Evolutionary conservation across 257 asterid genomes (phyloP), one percentile per base, ranked within the genome.

Genomic region (Apocynum venetum): DNA sequence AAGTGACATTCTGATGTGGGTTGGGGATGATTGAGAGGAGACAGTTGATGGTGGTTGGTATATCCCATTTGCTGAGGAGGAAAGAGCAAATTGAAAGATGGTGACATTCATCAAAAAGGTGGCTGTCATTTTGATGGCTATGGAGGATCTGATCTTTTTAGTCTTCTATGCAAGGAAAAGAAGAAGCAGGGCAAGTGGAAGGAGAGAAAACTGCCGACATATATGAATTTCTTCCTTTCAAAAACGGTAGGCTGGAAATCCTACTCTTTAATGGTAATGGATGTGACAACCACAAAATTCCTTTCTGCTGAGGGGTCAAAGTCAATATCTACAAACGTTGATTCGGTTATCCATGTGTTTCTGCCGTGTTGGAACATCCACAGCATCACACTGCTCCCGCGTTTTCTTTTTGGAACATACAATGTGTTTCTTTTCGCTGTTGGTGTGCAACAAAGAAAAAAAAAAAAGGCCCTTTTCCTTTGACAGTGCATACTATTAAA

Each of bases 201-300:
- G 55, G 55, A 51, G 55, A 53, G 59, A 15, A 53, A 53, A 14
- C 59, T 14, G 14, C 59, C 59, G 59, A 53, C 59, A 53, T 15
- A 13, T 10, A 57, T 19, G 20, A 7, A 53, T 17, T 38, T 14
- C 47, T 0, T 36, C 38, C 14, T 59, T 79, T 79, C 78, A 73
- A 73, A 43, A 59, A 64, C 43, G 78, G 82, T 73, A 65, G 78
- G 78, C 78, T 41, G 57, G 64, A 72, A 48, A 10, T 6, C 0
- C 35, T 19, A 25, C 36, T 20, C 6, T 2, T 10, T 57, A 19
- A 20, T 57, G 36, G 35, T 46, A 25, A 57, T 20, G 64, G 64
- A 57, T 57, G 64, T 57, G 64, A 57, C 64, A 57, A 57, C 64
- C 4, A 3, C 20, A 19, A 8, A 6, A 46, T 4, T 46, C 49